Percentiles rank a stretch among this genome's conserved stretches.
Conservation (phyloP, 2,329 filamentous ascomycete species). For the Arthrobotrys musiformis region DNA sequence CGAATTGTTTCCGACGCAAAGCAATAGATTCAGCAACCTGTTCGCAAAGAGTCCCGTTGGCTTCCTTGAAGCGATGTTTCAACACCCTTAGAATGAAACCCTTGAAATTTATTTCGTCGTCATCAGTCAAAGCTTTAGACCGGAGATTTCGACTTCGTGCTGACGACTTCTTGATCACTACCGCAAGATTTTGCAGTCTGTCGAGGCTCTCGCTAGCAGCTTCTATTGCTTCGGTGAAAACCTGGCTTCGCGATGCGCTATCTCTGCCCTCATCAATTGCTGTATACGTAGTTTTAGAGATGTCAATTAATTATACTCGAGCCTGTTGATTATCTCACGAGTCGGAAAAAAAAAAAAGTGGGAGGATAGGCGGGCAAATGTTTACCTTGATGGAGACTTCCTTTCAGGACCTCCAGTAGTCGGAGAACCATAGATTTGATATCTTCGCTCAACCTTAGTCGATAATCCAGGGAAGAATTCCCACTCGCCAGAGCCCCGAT, state of each 20-base stretch:
- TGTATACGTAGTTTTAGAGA: not conserved
- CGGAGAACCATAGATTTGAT: slow-evolving; percentile 5
- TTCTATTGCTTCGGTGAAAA: slow-evolving; percentile 3
- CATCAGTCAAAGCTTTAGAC: not conserved
- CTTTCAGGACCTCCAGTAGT: not conserved
- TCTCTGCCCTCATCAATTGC: not conserved
- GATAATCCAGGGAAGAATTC: slow-evolving; percentile 13
- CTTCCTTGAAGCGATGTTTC: slow-evolving; percentile 16
- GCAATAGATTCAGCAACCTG: slow-evolving; percentile 14
- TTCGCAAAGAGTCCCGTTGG: slow-evolving; percentile 10
- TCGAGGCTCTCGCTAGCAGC: slow-evolving; percentile 13
- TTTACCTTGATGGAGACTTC: slow-evolving; percentile 7
- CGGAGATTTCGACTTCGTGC: slow-evolving; percentile 10
- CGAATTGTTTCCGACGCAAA: slow-evolving; percentile 15
- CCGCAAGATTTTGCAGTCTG: slow-evolving; percentile 20
- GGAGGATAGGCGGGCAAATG: not conserved
- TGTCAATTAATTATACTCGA: not conserved
- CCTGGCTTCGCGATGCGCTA: not conserved
- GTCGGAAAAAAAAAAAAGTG: not conserved
- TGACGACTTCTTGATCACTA: slow-evolving; percentile 14
- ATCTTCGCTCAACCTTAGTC: slow-evolving; percentile 1
- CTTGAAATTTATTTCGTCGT: slow-evolving; percentile 12
- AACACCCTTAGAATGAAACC: slow-evolving; percentile 1
- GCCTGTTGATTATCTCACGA: not conserved
- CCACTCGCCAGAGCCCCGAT: slow-evolving; percentile 6